These are phyloP conservation scores for Scedosporium apiospermum DNA, from an alignment of 2,329 filamentous ascomycete species.

Conservation along the genomic window DNA sequence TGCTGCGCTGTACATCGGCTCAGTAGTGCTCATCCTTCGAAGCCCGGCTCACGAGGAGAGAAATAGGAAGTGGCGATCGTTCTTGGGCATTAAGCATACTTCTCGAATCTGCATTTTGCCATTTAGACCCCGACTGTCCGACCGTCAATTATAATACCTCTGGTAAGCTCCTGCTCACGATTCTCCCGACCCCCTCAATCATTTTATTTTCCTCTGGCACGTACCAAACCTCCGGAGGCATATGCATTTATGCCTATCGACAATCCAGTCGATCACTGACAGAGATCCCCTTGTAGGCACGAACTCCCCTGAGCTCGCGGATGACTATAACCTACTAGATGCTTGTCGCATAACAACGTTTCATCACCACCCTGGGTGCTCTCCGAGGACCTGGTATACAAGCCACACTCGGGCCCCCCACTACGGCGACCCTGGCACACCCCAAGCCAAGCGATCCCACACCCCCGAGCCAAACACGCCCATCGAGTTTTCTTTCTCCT, in stretches of 20 bases:
- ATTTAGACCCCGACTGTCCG: neutral
- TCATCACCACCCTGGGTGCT: slow-evolving; percentile 12
- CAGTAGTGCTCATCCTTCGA: too few relatives aligned
- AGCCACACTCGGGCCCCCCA: slow-evolving; percentile 7
- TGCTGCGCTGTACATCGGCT: too few relatives aligned
- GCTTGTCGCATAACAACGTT: slow-evolving; percentile 17
- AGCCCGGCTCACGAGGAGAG: too few relatives aligned
- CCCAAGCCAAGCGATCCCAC: neutral
- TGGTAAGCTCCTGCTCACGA: neutral
- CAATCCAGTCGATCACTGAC: slow-evolving; percentile 3
- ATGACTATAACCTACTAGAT: neutral
- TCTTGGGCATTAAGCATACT: too few relatives aligned
- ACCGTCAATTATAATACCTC: neutral
- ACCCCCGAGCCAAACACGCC: slow-evolving; percentile 4
- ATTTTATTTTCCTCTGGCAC: neutral
- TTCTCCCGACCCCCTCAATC: neutral
- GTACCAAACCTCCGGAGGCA: neutral
- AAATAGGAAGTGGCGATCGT: too few relatives aligned
- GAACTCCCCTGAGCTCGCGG: neutral
- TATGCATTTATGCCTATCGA: neutral
- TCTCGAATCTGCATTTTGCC: too few relatives aligned
- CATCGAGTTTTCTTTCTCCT: neutral
- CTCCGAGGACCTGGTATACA: slow-evolving; percentile 8
- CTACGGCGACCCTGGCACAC: slow-evolving; percentile 7
- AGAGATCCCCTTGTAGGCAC: neutral